These are phyloP conservation scores for Solanum lignicaule DNA, from an alignment of 257 asterid genomes.

Conservation along the genomic window DNA sequence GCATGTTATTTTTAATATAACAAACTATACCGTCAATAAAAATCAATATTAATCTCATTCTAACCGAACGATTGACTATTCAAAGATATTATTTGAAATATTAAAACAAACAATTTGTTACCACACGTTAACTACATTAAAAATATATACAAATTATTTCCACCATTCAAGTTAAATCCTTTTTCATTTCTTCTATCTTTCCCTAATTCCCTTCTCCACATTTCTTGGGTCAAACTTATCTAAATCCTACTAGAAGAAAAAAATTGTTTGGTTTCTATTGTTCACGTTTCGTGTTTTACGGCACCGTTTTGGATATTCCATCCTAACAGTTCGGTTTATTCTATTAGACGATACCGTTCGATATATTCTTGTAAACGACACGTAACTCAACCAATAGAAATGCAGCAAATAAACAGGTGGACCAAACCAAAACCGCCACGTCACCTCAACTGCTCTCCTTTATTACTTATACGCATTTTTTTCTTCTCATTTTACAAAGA, in stretches of 20 bases:
- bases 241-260: neutral
- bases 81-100: neutral
- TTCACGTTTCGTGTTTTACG: neutral
- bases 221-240: neutral
- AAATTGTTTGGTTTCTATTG: neutral
- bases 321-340: neutral
- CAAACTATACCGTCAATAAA: neutral
- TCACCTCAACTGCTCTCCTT: neutral
- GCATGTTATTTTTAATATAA: neutral
- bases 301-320: neutral
- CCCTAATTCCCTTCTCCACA: neutral
- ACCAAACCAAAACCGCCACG: neutral
- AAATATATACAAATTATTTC: neutral
- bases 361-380: neutral
- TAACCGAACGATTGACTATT: neutral
- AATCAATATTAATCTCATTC: neutral
- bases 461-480: neutral
- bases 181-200: neutral
- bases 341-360: neutral
- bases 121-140: neutral
- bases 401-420: neutral
- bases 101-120: neutral
- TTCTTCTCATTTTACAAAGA: neutral
- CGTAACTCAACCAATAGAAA: neutral
- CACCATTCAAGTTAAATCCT: neutral